A percentile compares a stretch with the other conserved stretches of the same genome.
Evolutionary conservation across 495 filamentous ascomycete genomes (phyloP).

Genomic region (Podospora bellae-mahoneyi): DNA sequence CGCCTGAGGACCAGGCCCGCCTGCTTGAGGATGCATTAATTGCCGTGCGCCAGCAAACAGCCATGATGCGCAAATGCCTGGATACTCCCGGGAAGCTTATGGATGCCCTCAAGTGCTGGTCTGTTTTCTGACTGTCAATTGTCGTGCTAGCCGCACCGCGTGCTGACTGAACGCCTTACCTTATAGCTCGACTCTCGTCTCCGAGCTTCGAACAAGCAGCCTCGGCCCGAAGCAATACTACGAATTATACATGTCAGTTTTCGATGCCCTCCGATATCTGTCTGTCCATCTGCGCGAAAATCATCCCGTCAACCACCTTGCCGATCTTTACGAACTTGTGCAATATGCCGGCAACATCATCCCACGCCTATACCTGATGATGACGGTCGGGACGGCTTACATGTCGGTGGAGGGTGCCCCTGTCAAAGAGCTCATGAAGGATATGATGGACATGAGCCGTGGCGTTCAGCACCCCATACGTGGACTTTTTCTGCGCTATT

Average conservation of each 20-base stretch:
- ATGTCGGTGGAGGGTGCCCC: conserved; percentile 98
- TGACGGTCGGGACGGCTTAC: conserved; percentile 97
- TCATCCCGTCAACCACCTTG: conserved; percentile 95
- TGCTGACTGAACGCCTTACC: not conserved
- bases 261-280: conserved; percentile 95
- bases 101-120: conserved; percentile 99
- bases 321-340: conserved; percentile 96
- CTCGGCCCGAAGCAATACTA: conserved; percentile 98
- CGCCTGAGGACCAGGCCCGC: conserved; percentile 85
- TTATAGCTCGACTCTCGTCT: conserved; percentile 88
- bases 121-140: conserved; percentile 28
- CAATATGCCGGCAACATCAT: conserved; percentile 99
- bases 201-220: conserved; percentile 92
- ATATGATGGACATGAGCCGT: conserved; percentile 99
- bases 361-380: conserved; percentile 95
- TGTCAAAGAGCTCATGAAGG: conserved; percentile 99
- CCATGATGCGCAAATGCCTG: conserved; percentile 93
- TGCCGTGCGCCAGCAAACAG: conserved; percentile 93
- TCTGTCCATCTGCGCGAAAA: conserved; percentile 94
- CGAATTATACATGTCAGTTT: conserved; percentile 98
- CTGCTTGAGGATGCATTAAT: conserved; percentile 95
- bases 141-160: not conserved
- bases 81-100: conserved; percentile 98
- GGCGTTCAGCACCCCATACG: conserved; percentile 96
- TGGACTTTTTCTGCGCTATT: conserved; percentile 92